A percentile compares a stretch with the other conserved stretches of the same genome.
phyloP scores from a whole-genome alignment of 1,284 basidiomycete genomes.

The Cutaneotrichosporon sp. region DNA sequence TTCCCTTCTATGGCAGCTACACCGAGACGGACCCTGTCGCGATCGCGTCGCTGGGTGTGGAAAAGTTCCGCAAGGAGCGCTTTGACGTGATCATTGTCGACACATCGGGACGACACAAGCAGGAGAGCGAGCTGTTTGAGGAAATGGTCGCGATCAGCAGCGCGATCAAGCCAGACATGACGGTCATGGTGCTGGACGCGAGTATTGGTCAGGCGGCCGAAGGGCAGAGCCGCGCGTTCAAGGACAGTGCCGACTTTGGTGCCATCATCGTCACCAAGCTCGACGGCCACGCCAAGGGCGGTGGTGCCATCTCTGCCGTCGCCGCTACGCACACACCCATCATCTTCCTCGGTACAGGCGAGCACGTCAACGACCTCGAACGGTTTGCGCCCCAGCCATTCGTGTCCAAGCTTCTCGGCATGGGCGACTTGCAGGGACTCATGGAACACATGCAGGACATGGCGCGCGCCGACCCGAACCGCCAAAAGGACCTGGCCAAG shows the following conservation, averaged over 20 bases:
- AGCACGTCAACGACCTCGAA: slow-evolving; percentile 94
- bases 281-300: slow-evolving; percentile 98
- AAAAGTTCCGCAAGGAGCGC: slow-evolving; percentile 94
- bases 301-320: slow-evolving; percentile 91
- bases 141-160: slow-evolving; percentile 97
- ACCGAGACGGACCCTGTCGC: slow-evolving; percentile 97
- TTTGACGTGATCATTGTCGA: slow-evolving; percentile 99
- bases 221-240: slow-evolving; percentile 92
- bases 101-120: slow-evolving; percentile 94
- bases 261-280: slow-evolving; percentile 99
- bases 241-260: slow-evolving; percentile 94
- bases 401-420: slow-evolving; percentile 89
- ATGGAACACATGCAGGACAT: slow-evolving; percentile 98
- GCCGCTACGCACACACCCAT: slow-evolving; percentile 98
- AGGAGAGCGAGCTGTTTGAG: slow-evolving; percentile 92
- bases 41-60: slow-evolving; percentile 89
- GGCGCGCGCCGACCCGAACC: slow-evolving; percentile 84
- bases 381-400: slow-evolving; percentile 94
- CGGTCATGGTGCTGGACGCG: slow-evolving; percentile 79
- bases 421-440: slow-evolving; percentile 93
- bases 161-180: slow-evolving; percentile 91
- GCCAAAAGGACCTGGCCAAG: slow-evolving; percentile 97
- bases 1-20: slow-evolving; percentile 98
- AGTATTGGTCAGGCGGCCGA: slow-evolving; percentile 89
- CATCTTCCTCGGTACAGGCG: slow-evolving; percentile 96